Conservation (phyloP, 1,284 basidiomycete species). For the Fomitopsis pinicola region DNA sequence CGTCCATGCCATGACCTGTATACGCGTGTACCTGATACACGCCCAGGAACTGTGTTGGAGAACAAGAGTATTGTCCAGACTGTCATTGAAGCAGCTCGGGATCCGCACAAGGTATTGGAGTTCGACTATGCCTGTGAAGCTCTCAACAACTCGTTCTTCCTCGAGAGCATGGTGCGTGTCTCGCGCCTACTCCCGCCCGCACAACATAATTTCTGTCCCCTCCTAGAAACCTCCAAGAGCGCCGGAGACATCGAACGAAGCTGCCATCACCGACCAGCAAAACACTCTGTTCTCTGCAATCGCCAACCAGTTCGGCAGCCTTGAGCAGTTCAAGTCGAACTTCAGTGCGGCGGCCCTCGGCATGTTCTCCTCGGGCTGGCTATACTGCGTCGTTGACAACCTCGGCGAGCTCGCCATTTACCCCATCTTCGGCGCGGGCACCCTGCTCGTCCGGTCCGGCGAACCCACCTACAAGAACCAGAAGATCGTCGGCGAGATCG, state of each 20-base stretch:
- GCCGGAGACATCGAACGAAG: conserved; percentile 36
- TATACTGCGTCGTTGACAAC: conserved; percentile 82
- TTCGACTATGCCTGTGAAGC: conserved; percentile 94
- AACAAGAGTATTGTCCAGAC: conserved; percentile 68
- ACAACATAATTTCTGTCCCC: conserved; percentile 3
- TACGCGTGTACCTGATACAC: conserved; percentile 2
- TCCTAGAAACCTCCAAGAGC: conserved; percentile 49
- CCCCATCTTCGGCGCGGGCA: conserved; percentile 88
- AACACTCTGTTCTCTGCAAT: conserved; percentile 40
- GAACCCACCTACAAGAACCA: conserved; percentile 8
- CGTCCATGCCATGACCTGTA: conserved; percentile 19
- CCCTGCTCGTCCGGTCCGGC: conserved; percentile 73
- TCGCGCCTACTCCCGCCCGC: background rate
- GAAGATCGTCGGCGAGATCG: conserved; percentile 15
- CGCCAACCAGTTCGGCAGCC: conserved; percentile 52
- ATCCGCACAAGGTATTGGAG: conserved; percentile 61
- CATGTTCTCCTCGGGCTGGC: conserved; percentile 80
- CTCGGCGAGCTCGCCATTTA: conserved; percentile 64
- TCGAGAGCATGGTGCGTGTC: conserved; percentile 59
- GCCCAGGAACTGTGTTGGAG: conserved; percentile 25
- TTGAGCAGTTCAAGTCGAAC: conserved; percentile 70
- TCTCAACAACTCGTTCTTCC: conserved; percentile 95
- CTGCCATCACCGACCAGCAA: conserved; percentile 22
- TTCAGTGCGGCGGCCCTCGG: conserved; percentile 77
- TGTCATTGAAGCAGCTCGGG: conserved; percentile 65